phyloP scores from a whole-genome alignment of 495 filamentous ascomycete species.

The Polyplosphaeria fusca region DNA sequence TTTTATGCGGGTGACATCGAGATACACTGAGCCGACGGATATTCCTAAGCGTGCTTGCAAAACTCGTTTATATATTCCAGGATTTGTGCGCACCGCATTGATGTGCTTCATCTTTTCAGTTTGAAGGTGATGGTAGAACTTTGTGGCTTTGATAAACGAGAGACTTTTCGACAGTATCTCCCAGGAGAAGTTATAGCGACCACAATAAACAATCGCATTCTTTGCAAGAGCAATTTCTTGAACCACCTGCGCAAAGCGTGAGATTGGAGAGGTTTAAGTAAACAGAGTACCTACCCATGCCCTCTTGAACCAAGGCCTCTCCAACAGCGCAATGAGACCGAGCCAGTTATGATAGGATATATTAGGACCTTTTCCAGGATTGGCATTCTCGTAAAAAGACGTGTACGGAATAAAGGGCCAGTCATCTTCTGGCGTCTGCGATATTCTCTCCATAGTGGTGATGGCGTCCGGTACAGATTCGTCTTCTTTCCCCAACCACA shows the following conservation, averaged over 20 bases:
- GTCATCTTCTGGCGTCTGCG: slow-evolving; percentile 9
- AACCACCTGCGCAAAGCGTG: slow-evolving; percentile 11
- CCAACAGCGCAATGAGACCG: slow-evolving; percentile 26
- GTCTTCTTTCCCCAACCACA: slow-evolving; percentile 32
- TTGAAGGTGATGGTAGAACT: slow-evolving; percentile 29
- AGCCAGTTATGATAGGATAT: slow-evolving; percentile 28
- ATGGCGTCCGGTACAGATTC: slow-evolving; percentile 20
- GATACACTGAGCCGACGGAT: slow-evolving; percentile 16
- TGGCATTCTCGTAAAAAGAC: slow-evolving; percentile 14
- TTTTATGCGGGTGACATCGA: slow-evolving; percentile 16
- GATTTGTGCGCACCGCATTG: neutral
- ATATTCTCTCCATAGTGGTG: slow-evolving; percentile 9
- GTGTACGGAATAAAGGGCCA: slow-evolving; percentile 21
- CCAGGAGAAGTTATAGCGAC: slow-evolving; percentile 18
- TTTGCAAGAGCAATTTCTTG: slow-evolving; percentile 29
- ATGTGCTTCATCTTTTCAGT: slow-evolving; percentile 27
- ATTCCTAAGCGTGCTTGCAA: slow-evolving; percentile 16
- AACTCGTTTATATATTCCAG: slow-evolving; percentile 21
- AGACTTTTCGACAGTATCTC: slow-evolving; percentile 23
- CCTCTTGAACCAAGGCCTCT: slow-evolving; percentile 29
- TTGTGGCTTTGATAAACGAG: slow-evolving; percentile 21
- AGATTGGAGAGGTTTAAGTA: neutral
- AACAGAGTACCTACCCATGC: no score
- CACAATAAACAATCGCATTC: slow-evolving; percentile 19
- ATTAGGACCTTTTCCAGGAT: slow-evolving; percentile 2